Percentiles rank a stretch among this genome's conserved stretches.
Conservation (phyloP, 306 rosid species). For the Erythrophleum fordii region DNA sequence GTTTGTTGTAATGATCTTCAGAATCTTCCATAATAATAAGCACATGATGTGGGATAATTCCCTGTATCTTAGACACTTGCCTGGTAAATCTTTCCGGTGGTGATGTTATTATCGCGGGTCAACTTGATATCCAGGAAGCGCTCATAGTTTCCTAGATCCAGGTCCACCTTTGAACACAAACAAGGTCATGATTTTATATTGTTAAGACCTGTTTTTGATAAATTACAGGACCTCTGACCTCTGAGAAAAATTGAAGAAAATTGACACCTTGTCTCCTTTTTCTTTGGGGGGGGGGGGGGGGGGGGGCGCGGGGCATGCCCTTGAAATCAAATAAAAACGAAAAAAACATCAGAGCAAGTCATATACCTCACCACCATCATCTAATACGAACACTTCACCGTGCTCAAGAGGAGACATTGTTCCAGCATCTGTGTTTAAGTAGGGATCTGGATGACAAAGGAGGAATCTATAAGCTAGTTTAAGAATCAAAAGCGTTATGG, state of each 20-base stretch:
- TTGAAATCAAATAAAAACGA: conserved; percentile 1
- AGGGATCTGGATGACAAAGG: conserved; percentile 73
- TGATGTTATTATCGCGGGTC: conserved; percentile 92
- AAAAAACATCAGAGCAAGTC: conserved; percentile 5
- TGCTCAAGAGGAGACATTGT: conserved; percentile 97
- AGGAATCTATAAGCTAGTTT: background rate
- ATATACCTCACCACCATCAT: conserved; percentile 96
- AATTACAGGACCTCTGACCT: conserved; percentile 33
- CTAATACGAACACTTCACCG: conserved; percentile 92
- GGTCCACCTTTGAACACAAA: conserved; percentile 81
- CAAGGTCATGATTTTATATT: conserved; percentile 42
- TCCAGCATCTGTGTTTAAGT: conserved; percentile 98
- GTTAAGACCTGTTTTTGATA: conserved; percentile 28
- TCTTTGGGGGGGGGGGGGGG: no score
- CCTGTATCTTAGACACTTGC: conserved; percentile 45
- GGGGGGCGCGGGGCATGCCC: no score
- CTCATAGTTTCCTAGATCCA: conserved; percentile 98
- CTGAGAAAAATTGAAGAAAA: conserved; percentile 27
- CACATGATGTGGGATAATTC: background rate
- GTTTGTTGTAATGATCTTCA: conserved; percentile 35
- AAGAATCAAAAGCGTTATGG: conserved; percentile 24
- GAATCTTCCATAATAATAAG: background rate
- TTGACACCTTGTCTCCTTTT: conserved; percentile 17
- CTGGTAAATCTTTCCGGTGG: conserved; percentile 97
- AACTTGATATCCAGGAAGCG: conserved; percentile 85